phyloP scores from a whole-genome alignment of 805 yeast genomes.

The Saturnispora galanensis region DNA sequence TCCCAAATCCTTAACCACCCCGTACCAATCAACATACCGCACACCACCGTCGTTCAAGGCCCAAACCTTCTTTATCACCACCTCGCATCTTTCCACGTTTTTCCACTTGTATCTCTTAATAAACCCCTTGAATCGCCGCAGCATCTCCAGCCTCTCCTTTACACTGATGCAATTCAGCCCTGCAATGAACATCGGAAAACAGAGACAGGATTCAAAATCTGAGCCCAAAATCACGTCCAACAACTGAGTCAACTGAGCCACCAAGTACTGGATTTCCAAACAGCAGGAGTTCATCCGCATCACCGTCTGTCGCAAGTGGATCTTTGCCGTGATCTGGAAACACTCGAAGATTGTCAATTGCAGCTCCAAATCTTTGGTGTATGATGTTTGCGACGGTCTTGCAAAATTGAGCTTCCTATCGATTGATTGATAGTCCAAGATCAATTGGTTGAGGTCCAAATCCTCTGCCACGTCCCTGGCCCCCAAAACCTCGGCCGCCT shows the following conservation, averaged over 20 bases:
- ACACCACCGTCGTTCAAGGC: conserved; percentile 40
- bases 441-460: conserved; percentile 34
- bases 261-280: conserved; percentile 51
- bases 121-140: conserved; percentile 42
- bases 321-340: conserved; percentile 57
- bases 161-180: conserved; percentile 55
- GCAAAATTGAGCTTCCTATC: conserved; percentile 39
- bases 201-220: conserved; percentile 58
- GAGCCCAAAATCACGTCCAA: conserved; percentile 56
- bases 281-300: conserved; percentile 49
- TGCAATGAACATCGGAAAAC: conserved; percentile 71
- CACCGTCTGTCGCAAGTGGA: conserved; percentile 60
- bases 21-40: conserved; percentile 63
- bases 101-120: conserved; percentile 59
- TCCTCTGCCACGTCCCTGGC: conserved; percentile 13
- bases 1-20: conserved; percentile 50
- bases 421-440: conserved; percentile 18
- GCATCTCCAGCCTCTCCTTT: conserved; percentile 45
- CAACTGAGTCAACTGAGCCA: conserved; percentile 43
- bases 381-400: conserved; percentile 35
- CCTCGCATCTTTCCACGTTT: conserved; percentile 40
- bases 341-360: conserved; percentile 66
- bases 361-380: conserved; percentile 44
- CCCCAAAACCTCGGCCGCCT: no score
- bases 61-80: conserved; percentile 42